These are phyloP conservation scores for Coelastrella sp. DNA, from an alignment of 139 green algal genomes.

Conservation along the genomic window DNA sequence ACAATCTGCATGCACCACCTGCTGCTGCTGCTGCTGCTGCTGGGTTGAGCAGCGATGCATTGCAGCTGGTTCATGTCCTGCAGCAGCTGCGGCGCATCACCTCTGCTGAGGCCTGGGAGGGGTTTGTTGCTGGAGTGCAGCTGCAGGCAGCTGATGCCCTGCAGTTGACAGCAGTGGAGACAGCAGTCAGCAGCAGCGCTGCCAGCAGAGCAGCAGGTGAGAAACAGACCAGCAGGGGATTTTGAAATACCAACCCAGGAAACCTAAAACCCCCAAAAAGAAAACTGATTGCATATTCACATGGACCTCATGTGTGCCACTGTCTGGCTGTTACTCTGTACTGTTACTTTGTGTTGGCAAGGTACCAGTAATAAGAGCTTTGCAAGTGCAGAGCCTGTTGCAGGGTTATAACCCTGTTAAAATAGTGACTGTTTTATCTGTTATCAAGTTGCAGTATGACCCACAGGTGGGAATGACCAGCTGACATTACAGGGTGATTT, in stretches of 20 bases:
- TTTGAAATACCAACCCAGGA: too few species aligned
- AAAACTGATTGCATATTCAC: too few species aligned
- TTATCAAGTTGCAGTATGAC: neutral
- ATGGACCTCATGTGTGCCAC: too few species aligned
- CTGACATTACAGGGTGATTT: neutral
- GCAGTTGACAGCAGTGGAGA: constrained; percentile 10
- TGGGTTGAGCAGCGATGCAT: neutral
- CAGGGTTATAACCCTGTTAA: too few species aligned
- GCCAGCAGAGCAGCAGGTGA: neutral
- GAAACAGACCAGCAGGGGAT: neutral
- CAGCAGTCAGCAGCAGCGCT: neutral
- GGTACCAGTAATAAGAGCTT: too few species aligned
- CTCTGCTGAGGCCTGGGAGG: neutral
- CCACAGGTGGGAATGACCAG: neutral
- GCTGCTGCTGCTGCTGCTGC: neutral
- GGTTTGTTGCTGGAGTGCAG: constrained; percentile 26
- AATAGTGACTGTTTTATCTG: too few species aligned
- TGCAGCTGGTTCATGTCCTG: constrained; percentile 19
- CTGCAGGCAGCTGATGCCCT: neutral
- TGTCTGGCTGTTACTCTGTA: too few species aligned
- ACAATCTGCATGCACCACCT: neutral
- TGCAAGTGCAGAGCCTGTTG: too few species aligned
- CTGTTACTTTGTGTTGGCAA: too few species aligned
- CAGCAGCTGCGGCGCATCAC: neutral
- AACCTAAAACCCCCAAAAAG: neutral